These are phyloP conservation scores for Botryotinia convoluta DNA, from an alignment of 2,329 filamentous ascomycete species.

Conservation along the genomic window DNA sequence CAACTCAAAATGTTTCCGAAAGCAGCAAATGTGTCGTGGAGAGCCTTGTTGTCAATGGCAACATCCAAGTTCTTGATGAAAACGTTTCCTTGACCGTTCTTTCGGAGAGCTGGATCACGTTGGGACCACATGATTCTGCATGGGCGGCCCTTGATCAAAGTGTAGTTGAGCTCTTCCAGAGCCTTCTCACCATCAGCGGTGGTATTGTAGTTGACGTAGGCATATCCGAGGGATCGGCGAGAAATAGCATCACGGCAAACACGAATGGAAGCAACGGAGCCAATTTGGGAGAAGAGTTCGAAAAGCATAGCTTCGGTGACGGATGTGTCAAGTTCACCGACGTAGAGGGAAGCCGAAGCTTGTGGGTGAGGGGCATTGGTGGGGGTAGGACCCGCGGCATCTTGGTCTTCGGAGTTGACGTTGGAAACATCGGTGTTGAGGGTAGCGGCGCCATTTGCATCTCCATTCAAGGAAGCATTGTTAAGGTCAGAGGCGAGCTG, in stretches of 20 bases:
- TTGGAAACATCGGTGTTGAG: constrained; percentile 72
- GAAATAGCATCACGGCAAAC: constrained; percentile 99
- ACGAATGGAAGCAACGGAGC: constrained; percentile 97
- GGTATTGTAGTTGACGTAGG: constrained; percentile 99
- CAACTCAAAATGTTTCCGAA: constrained; percentile 99
- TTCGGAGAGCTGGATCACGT: constrained; percentile 96
- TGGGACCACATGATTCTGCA: constrained; percentile 99
- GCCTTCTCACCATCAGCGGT: constrained; percentile 95
- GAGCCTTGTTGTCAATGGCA: constrained; percentile 99
- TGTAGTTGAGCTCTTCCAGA: constrained; percentile 99
- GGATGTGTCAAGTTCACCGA: constrained; percentile 94
- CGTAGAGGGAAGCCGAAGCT: constrained; percentile 97
- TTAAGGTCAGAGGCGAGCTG: constrained; percentile 78
- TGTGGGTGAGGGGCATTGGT: constrained; percentile 76
- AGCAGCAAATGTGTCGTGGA: constrained; percentile 97
- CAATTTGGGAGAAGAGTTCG: constrained; percentile 99
- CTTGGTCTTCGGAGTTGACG: constrained; percentile 55
- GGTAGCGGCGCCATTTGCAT: constrained; percentile 63
- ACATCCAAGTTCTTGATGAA: constrained; percentile 99
- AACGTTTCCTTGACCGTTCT: constrained; percentile 98
- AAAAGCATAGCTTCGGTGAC: constrained; percentile 99
- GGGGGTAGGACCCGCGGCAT: constrained; percentile 67
- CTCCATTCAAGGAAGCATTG: constrained; percentile 68
- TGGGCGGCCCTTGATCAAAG: constrained; percentile 94
- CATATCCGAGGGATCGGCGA: constrained; percentile 96